Evolutionary conservation across 148 eudicot genomes (phyloP), one percentile per base, ranked within the genome.

Genomic region (Nepenthes gracilis): DNA sequence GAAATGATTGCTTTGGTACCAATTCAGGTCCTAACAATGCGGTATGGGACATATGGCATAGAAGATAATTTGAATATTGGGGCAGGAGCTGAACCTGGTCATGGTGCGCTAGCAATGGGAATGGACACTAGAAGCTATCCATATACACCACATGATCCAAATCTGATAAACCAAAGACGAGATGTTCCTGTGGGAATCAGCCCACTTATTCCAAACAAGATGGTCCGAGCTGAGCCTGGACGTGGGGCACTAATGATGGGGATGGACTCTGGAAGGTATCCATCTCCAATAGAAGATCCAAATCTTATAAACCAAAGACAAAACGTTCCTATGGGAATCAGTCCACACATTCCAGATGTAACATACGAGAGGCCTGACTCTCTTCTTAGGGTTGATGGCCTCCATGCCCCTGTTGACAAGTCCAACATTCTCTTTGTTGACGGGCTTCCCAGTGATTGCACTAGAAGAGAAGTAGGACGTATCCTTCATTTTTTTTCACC

Each of bases 391-490:
- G 70, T 64, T 67, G 78, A 81, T 71, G 82, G 74, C 57, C 66
- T 64, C 57, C 61, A 86, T 54, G 72, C 65, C 58, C 59, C 82
- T 60, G 70, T 59, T 33, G 71, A 55, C 64, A 87, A 83, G 58
- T 83, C 98, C 51, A 88, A 84, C 73, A 64, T 88, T 73, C 86
- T 92, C 65, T 92, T 85, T 73, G 90, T 92, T 70, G 98, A 85
- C 64, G 98, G 90, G 62, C 94, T 92, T 62, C 98, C 98, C 6
- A 70, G 67, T 64, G 90, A 88, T 56, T 85, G 96, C 70, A 76
- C 93, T 37, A 82, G 98, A 68, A 88, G 98, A 81, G 98, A 92
- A 92, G 84, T 92, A 62, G 96, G 96, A 13, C 98, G 98, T 92
- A 92, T 92, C 98, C 96, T 88, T 78, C 2, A 0, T 9, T 66